A percentile compares a stretch with the other conserved stretches of the same genome.
Conservation (phyloP, 2,329 filamentous ascomycete genomes). For the Samsoniella hepiali region DNA sequence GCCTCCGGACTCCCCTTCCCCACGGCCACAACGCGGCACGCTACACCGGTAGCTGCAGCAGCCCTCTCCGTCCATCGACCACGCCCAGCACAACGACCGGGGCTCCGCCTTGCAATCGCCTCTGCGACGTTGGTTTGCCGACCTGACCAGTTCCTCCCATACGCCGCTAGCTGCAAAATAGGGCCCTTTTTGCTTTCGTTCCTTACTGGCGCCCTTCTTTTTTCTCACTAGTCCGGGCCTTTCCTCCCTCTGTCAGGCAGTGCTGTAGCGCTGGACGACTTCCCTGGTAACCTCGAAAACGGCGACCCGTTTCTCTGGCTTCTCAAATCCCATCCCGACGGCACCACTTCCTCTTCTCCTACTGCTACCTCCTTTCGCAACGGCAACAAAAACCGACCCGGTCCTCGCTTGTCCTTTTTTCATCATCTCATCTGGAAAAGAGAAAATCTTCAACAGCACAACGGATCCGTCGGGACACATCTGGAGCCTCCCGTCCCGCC, state of each 20-base stretch:
- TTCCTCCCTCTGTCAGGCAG: background rate
- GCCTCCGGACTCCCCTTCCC: background rate
- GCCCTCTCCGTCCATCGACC: slow-evolving; percentile 2
- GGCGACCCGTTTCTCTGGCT: slow-evolving; percentile 15
- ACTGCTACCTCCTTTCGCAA: slow-evolving; percentile 1
- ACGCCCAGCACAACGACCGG: slow-evolving; percentile 1
- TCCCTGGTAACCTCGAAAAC: slow-evolving; percentile 16
- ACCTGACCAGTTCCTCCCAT: background rate
- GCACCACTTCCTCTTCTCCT: background rate
- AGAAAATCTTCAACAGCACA: background rate
- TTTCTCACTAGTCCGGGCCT: background rate
- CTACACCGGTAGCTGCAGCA: background rate
- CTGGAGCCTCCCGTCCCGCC: slow-evolving; percentile 1
- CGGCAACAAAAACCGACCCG: background rate
- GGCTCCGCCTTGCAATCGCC: slow-evolving; percentile 18
- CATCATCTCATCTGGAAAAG: background rate
- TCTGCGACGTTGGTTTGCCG: slow-evolving; percentile 20
- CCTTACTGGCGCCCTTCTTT: background rate
- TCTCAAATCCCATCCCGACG: slow-evolving; percentile 8
- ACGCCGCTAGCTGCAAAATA: slow-evolving; percentile 1
- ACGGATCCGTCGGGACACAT: background rate
- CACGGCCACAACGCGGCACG: background rate
- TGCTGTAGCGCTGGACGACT: background rate
- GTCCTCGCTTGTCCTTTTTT: background rate
- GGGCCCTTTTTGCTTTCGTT: background rate